phyloP scores from a whole-genome alignment of 2,329 filamentous ascomycete genomes.

The Alternaria sp. region DNA sequence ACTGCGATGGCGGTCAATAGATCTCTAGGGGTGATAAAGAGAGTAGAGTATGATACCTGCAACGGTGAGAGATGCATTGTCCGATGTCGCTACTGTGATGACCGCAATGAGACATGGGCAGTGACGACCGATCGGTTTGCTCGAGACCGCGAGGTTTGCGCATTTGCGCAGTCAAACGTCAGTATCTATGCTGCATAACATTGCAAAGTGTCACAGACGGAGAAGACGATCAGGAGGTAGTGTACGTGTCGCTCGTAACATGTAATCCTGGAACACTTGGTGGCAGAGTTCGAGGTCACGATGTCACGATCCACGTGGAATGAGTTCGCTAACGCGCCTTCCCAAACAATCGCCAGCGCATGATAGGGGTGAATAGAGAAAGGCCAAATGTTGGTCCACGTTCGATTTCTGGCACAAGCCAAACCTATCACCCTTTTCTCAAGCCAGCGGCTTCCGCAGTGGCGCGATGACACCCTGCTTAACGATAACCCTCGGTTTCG shows the following conservation, averaged over 20 bases:
- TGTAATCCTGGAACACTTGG: not conserved
- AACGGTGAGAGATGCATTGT: not conserved
- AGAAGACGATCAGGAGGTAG: not conserved
- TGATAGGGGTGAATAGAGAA: not conserved
- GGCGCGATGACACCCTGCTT: constrained; percentile 94
- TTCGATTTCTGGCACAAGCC: not conserved
- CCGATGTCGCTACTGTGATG: constrained; percentile 1
- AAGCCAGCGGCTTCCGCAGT: constrained; percentile 76
- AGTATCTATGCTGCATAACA: not conserved
- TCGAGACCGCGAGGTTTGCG: constrained; percentile 22
- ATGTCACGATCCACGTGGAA: not conserved
- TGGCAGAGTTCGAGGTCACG: not conserved
- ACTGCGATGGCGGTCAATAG: not conserved
- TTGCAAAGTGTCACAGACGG: not conserved
- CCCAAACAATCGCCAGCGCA: not conserved
- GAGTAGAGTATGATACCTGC: not conserved
- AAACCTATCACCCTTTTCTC: not conserved
- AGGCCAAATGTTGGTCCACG: not conserved
- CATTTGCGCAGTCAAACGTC: constrained; percentile 25
- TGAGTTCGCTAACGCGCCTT: not conserved
- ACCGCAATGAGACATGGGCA: constrained; percentile 12
- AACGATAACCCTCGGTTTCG: constrained; percentile 86
- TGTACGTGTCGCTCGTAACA: not conserved
- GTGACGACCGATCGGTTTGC: constrained; percentile 9
- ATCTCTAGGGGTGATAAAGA: not conserved